Base-by-base conservation (phyloP, 768 basidiomycete genomes). In the Clitopilus passeckerianus region DNA sequence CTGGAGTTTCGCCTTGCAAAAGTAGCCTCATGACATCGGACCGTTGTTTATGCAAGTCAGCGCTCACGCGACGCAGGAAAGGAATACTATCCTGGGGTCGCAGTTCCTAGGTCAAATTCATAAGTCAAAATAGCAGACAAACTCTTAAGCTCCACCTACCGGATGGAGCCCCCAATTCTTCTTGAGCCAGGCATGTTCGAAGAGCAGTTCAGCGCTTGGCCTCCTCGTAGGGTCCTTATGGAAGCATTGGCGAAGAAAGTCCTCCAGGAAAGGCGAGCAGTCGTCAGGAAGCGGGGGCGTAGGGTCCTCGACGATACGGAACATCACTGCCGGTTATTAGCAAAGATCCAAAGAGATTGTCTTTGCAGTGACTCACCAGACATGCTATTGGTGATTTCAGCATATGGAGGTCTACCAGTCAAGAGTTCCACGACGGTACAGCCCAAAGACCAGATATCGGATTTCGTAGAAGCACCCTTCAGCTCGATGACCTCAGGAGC, bases 401-500 rank as follows among this genome's bases (percentile, higher is more conserved):
- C 84, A 68, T 96, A 98, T 0, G 96, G 96, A 2, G 96, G 96
- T 30, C 84, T 80, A 1, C 96, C 96, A 6, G 94, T 96, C 63
- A 98, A 76, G 23, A 99, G 80, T 73, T 99, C 96, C 65, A 96
- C 86, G 65, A 98, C 86, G 3, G 96, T 98, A 68, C 95, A 97
- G 0, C 87, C 96, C 63, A 99, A 73, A 0, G 94, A 96, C 95
- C 95, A 97, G 33, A 97, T 95, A 69, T 97, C 95, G 24, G 92
- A 89, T 66, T 94, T 94, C 0, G 89, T 80, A n/a, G 91, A 90
- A 7, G 96, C 92, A 3, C 95, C 95, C 70, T 94, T 90, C 58
- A 98, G 83, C 70, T 94, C 89, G 62, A 99, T 98, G 55, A 98
- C 92, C 73, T 99, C 96, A 1, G 96, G 96, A 10, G 95, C 95